Percentiles rank a stretch among this genome's conserved stretches.
Evolutionary conservation across 176 grass and related monocot species (phyloP).

Genomic region (Pontederia crassipes): DNA sequence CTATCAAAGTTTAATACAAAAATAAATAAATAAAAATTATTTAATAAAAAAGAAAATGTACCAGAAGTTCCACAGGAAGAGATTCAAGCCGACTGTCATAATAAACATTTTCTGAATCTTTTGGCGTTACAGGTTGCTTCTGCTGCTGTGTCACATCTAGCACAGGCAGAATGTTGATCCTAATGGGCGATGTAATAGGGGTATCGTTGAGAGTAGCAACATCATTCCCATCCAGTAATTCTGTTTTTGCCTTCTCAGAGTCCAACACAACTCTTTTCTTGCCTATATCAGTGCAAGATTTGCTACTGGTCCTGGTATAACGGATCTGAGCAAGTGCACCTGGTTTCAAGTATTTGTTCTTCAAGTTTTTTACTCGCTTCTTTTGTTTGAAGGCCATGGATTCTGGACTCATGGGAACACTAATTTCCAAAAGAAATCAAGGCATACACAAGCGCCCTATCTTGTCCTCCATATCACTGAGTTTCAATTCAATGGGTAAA

Average conservation of each 20-base stretch:
- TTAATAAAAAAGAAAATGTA: conserved; percentile 8
- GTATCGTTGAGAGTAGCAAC: not conserved
- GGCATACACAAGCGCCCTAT: too few species aligned
- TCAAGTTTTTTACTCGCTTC: conserved; percentile 55
- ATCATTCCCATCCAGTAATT: conserved; percentile 3
- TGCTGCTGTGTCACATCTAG: conserved; percentile 20
- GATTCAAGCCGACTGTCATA: conserved; percentile 64
- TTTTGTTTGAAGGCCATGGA: conserved; percentile 56
- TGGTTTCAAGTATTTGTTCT: conserved; percentile 84
- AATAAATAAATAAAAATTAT: not conserved
- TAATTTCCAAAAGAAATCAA: too few species aligned
- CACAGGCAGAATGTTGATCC: not conserved
- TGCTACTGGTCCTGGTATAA: conserved; percentile 60
- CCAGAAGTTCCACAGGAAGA: conserved; percentile 81
- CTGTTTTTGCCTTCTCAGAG: conserved; percentile 42
- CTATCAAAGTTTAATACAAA: not conserved
- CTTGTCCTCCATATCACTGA: too few species aligned
- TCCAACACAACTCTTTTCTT: conserved; percentile 85
- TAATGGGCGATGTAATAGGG: conserved; percentile 8
- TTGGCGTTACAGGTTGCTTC: conserved; percentile 51
- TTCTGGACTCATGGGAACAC: conserved; percentile 29
- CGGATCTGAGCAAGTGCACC: conserved; percentile 84
- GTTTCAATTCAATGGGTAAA: too few species aligned
- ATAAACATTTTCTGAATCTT: conserved; percentile 40
- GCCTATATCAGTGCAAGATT: conserved; percentile 49